Conservation (phyloP, 73 alveolate species). For the Breviolum minutum region DNA sequence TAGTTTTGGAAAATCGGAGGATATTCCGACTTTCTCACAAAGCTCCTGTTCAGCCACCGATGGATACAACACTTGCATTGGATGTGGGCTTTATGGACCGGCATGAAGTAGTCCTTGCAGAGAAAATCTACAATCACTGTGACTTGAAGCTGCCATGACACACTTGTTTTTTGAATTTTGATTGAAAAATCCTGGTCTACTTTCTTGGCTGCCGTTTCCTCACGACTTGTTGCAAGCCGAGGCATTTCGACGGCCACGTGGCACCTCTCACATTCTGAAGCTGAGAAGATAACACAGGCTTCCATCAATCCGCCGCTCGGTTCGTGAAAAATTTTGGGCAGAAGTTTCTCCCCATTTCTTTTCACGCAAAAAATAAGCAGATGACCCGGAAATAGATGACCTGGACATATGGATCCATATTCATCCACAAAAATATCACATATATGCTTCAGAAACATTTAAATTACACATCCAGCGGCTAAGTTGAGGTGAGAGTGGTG, state of each 20-base stretch:
- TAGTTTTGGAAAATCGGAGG: not conserved
- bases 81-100: constrained; percentile 18
- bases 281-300: not conserved
- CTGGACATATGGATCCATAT: not conserved
- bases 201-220: too few species aligned
- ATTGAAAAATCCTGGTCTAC: not conserved
- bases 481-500: too few species aligned
- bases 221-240: too few species aligned
- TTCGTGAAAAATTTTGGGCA: not conserved
- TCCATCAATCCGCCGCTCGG: constrained; percentile 7
- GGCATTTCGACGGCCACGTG: not conserved
- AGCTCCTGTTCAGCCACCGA: constrained; percentile 15
- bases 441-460: too few species aligned
- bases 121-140: constrained; percentile 6
- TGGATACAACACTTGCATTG: constrained; percentile 17
- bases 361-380: not conserved
- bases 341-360: not conserved
- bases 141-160: not conserved
- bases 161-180: too few species aligned
- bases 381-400: not conserved
- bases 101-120: constrained; percentile 17
- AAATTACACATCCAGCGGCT: not conserved
- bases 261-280: not conserved
- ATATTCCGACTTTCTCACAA: constrained; percentile 45
- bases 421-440: too few species aligned